Evolutionary conservation across 2,329 filamentous ascomycete genomes (phyloP), one percentile per base, ranked within the genome.

Genomic region (Neoascochyta sp.): DNA sequence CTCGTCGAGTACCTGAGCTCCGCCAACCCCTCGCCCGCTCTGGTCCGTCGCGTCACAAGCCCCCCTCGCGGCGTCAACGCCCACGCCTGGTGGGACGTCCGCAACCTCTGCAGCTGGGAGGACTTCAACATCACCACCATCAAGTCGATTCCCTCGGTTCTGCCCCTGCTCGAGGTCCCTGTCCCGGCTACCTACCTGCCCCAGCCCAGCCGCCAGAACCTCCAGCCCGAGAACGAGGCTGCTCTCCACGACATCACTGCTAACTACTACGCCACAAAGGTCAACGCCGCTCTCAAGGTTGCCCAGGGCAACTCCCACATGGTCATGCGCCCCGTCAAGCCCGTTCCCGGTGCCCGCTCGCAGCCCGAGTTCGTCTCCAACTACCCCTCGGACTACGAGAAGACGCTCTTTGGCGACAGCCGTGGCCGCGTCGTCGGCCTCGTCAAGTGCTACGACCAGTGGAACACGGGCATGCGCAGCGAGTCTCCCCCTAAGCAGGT

Each of bases 41-140:
- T 95, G 18, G 86, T 94, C 20, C 83, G 83, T 54, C 84, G 82
- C 46, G 77, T 90, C 46, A 85, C 83, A 37, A 81, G 83, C 57
- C 59, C 80, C 66, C 77, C 71, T 43, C 84, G 79, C 60, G 80
- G 73, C 53, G 76, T 73, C 64, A 82, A 75, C 51, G 86, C 82
- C 61, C 81, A 94, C 68, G 95, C 90, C 64, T 96, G 90, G 90
- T 95, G 87, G 85, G 90, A 96, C 54, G 76, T 94, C 36, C 84
- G 90, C 47, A 90, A 93, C 59, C 72, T 95, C 45, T 80, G 86
- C 41, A 75, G 80, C 40, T 95, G 90, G 90, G 76, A 75, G 29
- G 75, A 78, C 47, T 95, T 95, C 74, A 86, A 78, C 44, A 69
- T 85, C 8, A 63, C 73, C 31, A 79, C 81, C 34, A 81, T 95